Evolutionary conservation across 23 red algal species (phyloP).

Genomic region (Gracilaria gracilis): DNA sequence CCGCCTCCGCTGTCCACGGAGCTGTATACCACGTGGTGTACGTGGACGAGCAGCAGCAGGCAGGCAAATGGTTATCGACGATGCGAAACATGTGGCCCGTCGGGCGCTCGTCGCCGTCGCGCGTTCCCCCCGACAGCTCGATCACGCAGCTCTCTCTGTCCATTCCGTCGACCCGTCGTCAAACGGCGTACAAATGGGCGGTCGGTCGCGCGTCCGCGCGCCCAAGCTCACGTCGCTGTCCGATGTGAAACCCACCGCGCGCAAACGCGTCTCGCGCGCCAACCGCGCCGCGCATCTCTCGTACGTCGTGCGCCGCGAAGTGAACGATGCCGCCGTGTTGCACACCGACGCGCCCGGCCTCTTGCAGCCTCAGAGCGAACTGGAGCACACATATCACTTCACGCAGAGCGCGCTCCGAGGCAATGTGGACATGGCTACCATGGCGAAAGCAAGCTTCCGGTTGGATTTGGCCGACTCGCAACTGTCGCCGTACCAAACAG

Average conservation of each 20-base stretch:
- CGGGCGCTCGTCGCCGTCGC: too few species aligned
- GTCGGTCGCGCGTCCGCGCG: not conserved
- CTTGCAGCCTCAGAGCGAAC: conserved; percentile 55
- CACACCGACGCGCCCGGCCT: conserved; percentile 71
- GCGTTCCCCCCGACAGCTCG: too few species aligned
- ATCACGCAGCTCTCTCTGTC: too few species aligned
- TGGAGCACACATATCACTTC: conserved; percentile 82
- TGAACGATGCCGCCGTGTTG: conserved; percentile 44
- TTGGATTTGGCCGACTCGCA: conserved; percentile 52
- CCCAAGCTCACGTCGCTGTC: not conserved
- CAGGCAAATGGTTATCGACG: too few species aligned
- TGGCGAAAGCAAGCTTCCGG: conserved; percentile 50
- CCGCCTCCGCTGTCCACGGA: not conserved
- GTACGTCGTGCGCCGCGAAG: not conserved
- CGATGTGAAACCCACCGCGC: conserved; percentile 18
- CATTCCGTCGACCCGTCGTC: too few species aligned
- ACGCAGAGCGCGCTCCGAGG: conserved; percentile 53
- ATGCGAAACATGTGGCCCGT: too few species aligned
- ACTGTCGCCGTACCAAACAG: conserved; percentile 69
- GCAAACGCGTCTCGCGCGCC: conserved; percentile 14
- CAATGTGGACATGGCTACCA: conserved; percentile 55
- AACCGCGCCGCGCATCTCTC: not conserved
- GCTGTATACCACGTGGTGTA: too few species aligned
- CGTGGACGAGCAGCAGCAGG: too few species aligned
- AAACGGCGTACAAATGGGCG: not conserved